A percentile compares a stretch with the other conserved stretches of the same genome.
Evolutionary conservation across 164 flowering plant genomes (phyloP).

Genomic region (Aristolochia fimbriata): DNA sequence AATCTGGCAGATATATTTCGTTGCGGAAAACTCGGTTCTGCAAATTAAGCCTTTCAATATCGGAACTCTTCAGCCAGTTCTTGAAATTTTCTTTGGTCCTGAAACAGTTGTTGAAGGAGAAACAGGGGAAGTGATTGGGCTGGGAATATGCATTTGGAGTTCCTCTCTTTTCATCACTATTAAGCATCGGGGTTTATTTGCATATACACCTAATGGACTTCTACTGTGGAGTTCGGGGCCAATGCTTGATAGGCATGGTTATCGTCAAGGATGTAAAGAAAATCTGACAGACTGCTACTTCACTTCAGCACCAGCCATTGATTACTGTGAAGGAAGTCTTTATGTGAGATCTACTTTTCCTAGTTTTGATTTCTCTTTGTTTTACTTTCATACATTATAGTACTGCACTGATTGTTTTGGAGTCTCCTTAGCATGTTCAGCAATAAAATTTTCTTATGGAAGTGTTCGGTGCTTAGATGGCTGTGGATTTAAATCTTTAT

Average conservation of each 20-base stretch:
- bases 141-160: constrained; percentile 46
- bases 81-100: constrained; percentile 42
- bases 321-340: constrained; percentile 78
- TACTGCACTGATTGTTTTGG: neutral
- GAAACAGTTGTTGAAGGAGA: constrained; percentile 26
- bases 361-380: neutral
- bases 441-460: neutral
- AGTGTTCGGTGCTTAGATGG: too few species aligned
- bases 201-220: constrained; percentile 39
- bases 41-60: constrained; percentile 26
- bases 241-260: constrained; percentile 47
- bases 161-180: constrained; percentile 47
- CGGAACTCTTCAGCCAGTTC: constrained; percentile 30
- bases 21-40: constrained; percentile 64
- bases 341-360: constrained; percentile 46
- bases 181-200: constrained; percentile 57
- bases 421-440: neutral
- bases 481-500: neutral
- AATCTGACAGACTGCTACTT: constrained; percentile 58
- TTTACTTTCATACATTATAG: neutral
- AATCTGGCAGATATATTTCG: constrained; percentile 54
- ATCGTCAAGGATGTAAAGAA: constrained; percentile 70
- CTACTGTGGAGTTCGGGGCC: constrained; percentile 74
- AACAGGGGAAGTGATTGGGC: constrained; percentile 52
- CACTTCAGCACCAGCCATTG: constrained; percentile 63